Evolutionary conservation across 1,284 basidiomycete genomes (phyloP).

Genomic region (Erythrobasidium hasegawianum): DNA sequence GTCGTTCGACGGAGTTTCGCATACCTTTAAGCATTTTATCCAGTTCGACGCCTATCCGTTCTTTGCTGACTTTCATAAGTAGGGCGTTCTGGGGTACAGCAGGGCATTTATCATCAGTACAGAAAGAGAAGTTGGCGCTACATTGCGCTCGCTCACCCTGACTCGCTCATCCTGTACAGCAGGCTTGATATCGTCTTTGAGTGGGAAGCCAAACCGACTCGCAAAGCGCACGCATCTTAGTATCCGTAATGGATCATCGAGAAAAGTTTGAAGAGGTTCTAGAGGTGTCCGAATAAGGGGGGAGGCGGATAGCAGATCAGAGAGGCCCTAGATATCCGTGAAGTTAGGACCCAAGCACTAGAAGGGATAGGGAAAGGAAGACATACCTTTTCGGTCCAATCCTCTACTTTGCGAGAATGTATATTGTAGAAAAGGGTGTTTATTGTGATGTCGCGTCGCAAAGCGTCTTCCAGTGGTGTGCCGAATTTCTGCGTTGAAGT

Average conservation of each 20-base stretch:
- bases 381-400: slow-evolving; percentile 71
- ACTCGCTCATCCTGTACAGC: slow-evolving; percentile 67
- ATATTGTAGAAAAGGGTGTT: slow-evolving; percentile 97
- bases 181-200: slow-evolving; percentile 67
- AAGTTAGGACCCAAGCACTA: no score
- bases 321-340: slow-evolving; percentile 76
- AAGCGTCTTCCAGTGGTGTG: slow-evolving; percentile 86
- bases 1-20: no score
- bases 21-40: slow-evolving; percentile 89
- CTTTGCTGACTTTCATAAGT: slow-evolving; percentile 73
- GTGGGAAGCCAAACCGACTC: slow-evolving; percentile 76
- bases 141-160: no score
- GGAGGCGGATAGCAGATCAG: slow-evolving; percentile 62
- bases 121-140: no score
- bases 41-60: slow-evolving; percentile 83
- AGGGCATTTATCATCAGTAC: no score
- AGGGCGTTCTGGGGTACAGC: slow-evolving; percentile 74
- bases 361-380: background rate
- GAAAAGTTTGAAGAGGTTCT: slow-evolving; percentile 79
- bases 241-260: slow-evolving; percentile 89
- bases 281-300: slow-evolving; percentile 87
- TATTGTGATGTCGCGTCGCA: slow-evolving; percentile 89
- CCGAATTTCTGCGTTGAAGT: slow-evolving; percentile 87
- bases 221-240: slow-evolving; percentile 88
- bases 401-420: slow-evolving; percentile 79